phyloP scores from a whole-genome alignment of 768 basidiomycete species.

The Tylopilus intermedius region DNA sequence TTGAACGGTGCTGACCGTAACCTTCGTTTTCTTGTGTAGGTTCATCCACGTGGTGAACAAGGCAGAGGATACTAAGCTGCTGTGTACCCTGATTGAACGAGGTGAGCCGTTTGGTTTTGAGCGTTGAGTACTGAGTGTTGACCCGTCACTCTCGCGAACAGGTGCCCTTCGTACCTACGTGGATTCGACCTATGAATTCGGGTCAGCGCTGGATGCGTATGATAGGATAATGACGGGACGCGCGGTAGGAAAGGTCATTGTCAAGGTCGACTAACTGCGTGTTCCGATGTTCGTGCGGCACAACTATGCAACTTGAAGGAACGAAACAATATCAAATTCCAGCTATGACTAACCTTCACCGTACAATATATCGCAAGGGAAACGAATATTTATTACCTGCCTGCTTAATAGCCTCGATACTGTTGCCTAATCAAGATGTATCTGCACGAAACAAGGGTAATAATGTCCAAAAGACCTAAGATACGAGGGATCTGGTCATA shows the following conservation, averaged over 20 bases:
- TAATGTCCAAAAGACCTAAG: too few species aligned
- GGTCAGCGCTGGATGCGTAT: slow-evolving; percentile 57
- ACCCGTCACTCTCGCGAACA: slow-evolving; percentile 24
- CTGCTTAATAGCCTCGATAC: too few species aligned
- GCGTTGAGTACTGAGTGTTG: too few species aligned
- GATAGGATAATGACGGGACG: slow-evolving; percentile 51
- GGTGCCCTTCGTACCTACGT: slow-evolving; percentile 44
- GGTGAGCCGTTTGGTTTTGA: slow-evolving; percentile 28
- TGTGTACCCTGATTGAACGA: slow-evolving; percentile 37
- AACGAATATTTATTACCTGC: too few species aligned
- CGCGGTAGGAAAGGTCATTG: slow-evolving; percentile 63
- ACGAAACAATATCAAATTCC: too few species aligned
- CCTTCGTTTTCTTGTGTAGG: not conserved
- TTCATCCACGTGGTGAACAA: slow-evolving; percentile 31
- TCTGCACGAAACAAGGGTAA: not conserved
- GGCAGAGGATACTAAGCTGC: slow-evolving; percentile 31
- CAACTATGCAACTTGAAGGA: too few species aligned
- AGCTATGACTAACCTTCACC: too few species aligned
- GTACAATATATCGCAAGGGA: too few species aligned
- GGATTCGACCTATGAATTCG: slow-evolving; percentile 56
- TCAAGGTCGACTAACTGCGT: slow-evolving; percentile 38
- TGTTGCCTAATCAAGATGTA: too few species aligned
- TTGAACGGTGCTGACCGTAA: not conserved
- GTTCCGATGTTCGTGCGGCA: not conserved
- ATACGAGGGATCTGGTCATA: too few species aligned